Conservation (phyloP, 345 rosid species). For the Ceriops zippeliana region DNA sequence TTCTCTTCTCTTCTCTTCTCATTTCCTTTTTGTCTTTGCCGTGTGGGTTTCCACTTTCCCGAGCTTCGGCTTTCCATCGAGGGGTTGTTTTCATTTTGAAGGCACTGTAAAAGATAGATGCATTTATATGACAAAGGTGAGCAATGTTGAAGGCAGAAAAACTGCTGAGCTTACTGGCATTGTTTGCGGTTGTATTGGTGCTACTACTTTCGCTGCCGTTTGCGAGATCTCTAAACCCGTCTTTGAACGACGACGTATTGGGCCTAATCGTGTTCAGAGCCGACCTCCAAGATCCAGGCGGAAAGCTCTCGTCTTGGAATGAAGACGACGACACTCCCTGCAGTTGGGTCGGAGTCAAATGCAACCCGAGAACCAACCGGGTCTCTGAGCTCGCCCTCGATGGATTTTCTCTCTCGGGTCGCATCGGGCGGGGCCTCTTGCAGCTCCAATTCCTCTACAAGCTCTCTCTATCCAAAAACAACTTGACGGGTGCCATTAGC, state of each 20-base stretch:
- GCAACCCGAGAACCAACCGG: constrained; percentile 33
- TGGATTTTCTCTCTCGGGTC: constrained; percentile 29
- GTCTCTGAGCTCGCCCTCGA: constrained; percentile 28
- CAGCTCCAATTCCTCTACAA: constrained; percentile 25
- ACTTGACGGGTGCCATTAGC: constrained; percentile 57
- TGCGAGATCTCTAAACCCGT: constrained; percentile 26
- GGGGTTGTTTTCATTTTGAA: too few relatives aligned
- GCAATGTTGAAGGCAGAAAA: constrained; percentile 8
- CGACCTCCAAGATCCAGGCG: constrained; percentile 30
- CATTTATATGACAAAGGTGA: background rate
- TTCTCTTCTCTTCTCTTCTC: background rate
- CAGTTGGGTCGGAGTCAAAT: constrained; percentile 26
- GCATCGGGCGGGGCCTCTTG: constrained; percentile 26
- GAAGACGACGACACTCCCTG: constrained; percentile 30
- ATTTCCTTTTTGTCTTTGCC: background rate
- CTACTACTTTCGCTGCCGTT: constrained; percentile 10
- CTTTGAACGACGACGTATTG: constrained; percentile 29
- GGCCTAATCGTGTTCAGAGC: constrained; percentile 30
- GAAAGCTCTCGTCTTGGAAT: constrained; percentile 31
- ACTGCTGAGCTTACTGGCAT: background rate
- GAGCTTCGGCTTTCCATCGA: too few relatives aligned
- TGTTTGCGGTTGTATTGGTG: constrained; percentile 11
- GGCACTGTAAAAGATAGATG: too few relatives aligned
- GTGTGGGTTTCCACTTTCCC: too few relatives aligned
- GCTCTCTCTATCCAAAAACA: constrained; percentile 54